Base-by-base conservation (phyloP, 345 rosid genomes). In the Gossypium australe region DNA sequence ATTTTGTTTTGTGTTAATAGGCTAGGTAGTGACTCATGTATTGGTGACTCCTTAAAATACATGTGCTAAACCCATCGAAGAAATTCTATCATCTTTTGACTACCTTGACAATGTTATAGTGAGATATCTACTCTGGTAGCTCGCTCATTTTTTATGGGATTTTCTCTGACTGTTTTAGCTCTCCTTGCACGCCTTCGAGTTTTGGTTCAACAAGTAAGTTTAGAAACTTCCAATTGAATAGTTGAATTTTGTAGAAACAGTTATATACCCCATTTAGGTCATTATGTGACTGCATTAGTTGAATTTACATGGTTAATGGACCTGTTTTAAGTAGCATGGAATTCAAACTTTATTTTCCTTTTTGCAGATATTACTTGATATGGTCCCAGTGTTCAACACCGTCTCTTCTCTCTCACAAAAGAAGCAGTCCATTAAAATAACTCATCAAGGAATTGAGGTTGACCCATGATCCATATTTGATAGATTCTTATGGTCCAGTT, bases 141-240 rank as follows among this genome's bases (percentile, higher is more conserved):
- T 75, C 94, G 84, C 29, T 90, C 98, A 9, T 93, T 91, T 77
- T 95, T 95, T 79, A 80, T 90, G 85, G 91, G 87, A 52, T 93
- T 90, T 83, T 90, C 91, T 29, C 25, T 93, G 72, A 85, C 90
- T 49, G 76, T 86, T 76, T 78, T 95, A 88, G 89, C 98, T 16
- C 76, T 90, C 84, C 97, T 95, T 71, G 94, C 91, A 9, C 98
- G 98, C 72, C 88, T 95, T 25, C 84, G 97, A 80, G 93, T 90
- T 65, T 84, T 95, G 76, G 81, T 88, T 82, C 98, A 93, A 85
- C 99, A 95, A 84, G 99, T 93, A 85, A 79, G 93, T 81, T 65
- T 1, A 48, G 22, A 44, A 61, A 14, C 56, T 73, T 72, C 65
- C 68, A 48, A 12, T 11, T 65, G 61, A 74, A 38, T 11, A 67